These are phyloP conservation scores for Saccharomyces pastorianus DNA, from an alignment of 1,139 yeast species.

Conservation along the genomic window DNA sequence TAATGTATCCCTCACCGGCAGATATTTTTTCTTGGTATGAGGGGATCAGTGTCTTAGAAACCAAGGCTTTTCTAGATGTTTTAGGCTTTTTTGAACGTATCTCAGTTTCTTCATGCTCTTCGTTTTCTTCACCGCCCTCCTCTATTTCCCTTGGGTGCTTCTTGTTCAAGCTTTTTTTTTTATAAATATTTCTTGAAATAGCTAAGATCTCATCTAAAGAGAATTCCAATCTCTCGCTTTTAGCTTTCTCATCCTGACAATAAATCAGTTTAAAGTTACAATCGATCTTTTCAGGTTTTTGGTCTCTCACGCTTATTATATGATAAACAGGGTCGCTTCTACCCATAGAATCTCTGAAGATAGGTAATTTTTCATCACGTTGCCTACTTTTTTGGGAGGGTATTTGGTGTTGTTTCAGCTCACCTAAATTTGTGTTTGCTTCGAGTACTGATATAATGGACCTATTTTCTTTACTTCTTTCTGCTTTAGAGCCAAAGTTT, in stretches of 20 bases:
- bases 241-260: constrained; percentile 37
- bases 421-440: constrained; percentile 11
- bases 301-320: constrained; percentile 48
- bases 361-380: constrained; percentile 34
- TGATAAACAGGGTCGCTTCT: constrained; percentile 36
- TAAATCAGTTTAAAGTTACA: constrained; percentile 54
- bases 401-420: constrained; percentile 30
- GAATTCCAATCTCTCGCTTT: constrained; percentile 29
- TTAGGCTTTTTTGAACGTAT: not conserved
- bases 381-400: constrained; percentile 14
- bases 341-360: constrained; percentile 38
- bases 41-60: not conserved
- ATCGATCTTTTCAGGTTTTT: constrained; percentile 55
- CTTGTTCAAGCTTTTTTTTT: constrained; percentile 4
- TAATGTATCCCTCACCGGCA: not conserved
- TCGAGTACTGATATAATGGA: not conserved
- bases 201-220: constrained; percentile 62
- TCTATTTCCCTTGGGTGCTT: not conserved
- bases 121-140: not conserved
- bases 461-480: constrained; percentile 52
- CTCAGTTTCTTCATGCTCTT: not conserved
- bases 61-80: not conserved
- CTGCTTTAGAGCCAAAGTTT: constrained; percentile 43
- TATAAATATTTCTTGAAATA: constrained; percentile 33
- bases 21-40: not conserved